Percentiles rank a stretch among this genome's conserved stretches.
Evolutionary conservation across 345 rosid species (phyloP).

Genomic region (Gossypium stocksii): DNA sequence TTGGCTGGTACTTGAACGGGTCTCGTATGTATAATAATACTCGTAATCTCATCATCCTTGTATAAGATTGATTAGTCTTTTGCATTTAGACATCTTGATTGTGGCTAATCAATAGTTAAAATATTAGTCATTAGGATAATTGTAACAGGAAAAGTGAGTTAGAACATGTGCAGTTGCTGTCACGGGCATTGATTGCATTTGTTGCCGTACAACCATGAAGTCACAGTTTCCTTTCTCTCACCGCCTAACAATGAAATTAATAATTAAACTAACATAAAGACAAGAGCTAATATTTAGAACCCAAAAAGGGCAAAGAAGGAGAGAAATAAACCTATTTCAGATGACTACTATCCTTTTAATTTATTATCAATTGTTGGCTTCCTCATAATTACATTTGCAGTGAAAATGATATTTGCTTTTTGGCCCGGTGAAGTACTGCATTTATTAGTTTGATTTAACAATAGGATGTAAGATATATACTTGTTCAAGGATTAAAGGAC

Average conservation of each 20-base stretch:
- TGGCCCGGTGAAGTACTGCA: too few species aligned
- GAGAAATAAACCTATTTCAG: neutral
- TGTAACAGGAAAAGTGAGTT: neutral
- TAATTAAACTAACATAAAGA: neutral
- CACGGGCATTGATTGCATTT: conserved; percentile 6
- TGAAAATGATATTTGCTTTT: too few species aligned
- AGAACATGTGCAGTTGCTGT: neutral
- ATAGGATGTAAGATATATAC: neutral
- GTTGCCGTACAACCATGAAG: neutral
- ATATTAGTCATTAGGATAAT: neutral
- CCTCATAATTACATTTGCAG: too few species aligned
- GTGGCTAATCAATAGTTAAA: neutral
- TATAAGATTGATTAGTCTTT: neutral
- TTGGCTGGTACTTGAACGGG: neutral
- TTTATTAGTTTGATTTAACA: too few species aligned
- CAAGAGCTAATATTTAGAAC: neutral
- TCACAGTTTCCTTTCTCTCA: neutral
- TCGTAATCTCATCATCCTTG: too few species aligned
- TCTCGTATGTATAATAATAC: neutral
- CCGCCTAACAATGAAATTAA: neutral
- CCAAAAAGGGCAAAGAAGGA: neutral
- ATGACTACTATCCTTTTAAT: neutral
- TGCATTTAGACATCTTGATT: neutral
- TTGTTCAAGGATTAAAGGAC: conserved; percentile 17
- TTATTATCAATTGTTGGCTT: neutral